Evolutionary conservation across 768 basidiomycete species (phyloP).

Genomic region (Coprinopsis strossmayeri): DNA sequence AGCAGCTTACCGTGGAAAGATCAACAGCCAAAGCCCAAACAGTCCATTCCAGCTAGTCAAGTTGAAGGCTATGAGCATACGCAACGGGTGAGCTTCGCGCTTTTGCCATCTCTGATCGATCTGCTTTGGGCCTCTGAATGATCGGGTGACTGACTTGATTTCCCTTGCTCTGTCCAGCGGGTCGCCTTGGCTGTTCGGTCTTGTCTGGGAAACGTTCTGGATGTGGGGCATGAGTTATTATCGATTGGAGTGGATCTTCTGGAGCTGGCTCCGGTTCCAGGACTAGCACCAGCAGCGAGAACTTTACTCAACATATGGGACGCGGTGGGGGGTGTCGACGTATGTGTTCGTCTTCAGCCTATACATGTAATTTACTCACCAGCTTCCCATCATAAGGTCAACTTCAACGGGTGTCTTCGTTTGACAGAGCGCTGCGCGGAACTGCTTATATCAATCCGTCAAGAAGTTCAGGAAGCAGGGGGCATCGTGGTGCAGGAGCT

Average conservation of each 20-base stretch:
- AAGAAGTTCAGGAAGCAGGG: conserved; percentile 44
- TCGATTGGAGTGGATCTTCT: conserved; percentile 28
- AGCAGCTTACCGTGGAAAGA: conserved; percentile 10
- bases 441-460: conserved; percentile 45
- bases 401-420: conserved; percentile 50
- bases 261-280: conserved; percentile 43
- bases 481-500: conserved; percentile 35
- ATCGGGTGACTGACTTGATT: background rate
- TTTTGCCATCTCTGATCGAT: background rate
- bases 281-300: conserved; percentile 41
- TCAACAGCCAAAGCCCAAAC: conserved; percentile 8
- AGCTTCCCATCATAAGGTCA: conserved; percentile 35
- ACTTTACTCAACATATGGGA: conserved; percentile 51
- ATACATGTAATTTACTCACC: background rate
- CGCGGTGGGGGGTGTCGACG: conserved; percentile 45
- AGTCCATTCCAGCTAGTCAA: conserved; percentile 9
- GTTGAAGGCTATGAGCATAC: conserved; percentile 11
- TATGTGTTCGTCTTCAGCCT: conserved; percentile 23
- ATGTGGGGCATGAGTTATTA: conserved; percentile 31
- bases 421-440: conserved; percentile 58
- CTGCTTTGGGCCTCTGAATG: background rate
- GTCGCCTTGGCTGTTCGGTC: conserved; percentile 25
- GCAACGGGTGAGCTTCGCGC: conserved; percentile 9
- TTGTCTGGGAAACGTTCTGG: conserved; percentile 27
- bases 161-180: conserved; percentile 18